These are phyloP conservation scores for Nothophaeocryptopus gaeumannii DNA, from an alignment of 2,329 filamentous ascomycete species.

Conservation along the genomic window DNA sequence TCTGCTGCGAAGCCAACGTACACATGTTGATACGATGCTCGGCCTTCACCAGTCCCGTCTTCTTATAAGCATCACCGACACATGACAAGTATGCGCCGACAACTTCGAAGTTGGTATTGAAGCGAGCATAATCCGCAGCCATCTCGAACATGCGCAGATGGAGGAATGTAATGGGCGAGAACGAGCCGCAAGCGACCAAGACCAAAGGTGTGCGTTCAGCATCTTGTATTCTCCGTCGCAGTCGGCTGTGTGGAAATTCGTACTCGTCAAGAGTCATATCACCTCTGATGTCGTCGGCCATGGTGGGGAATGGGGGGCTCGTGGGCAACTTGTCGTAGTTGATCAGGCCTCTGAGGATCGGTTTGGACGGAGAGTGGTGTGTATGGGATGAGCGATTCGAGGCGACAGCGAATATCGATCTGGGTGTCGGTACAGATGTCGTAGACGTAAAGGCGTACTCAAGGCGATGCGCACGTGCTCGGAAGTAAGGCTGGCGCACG, in stretches of 20 bases:
- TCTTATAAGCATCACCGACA: conserved; percentile 75
- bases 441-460: background rate
- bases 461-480: no score
- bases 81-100: conserved; percentile 81
- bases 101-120: conserved; percentile 76
- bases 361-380: background rate
- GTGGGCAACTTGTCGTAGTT: conserved; percentile 8
- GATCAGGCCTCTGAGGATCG: conserved; percentile 11
- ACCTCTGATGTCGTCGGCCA: conserved; percentile 26
- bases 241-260: conserved; percentile 59
- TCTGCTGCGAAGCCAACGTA: conserved; percentile 72
- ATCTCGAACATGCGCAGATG: conserved; percentile 87
- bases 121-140: conserved; percentile 74
- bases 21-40: conserved; percentile 82
- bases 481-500: no score
- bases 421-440: no score
- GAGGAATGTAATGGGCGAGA: conserved; percentile 53
- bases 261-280: conserved; percentile 49
- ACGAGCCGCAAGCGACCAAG: conserved; percentile 65
- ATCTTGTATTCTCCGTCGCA: conserved; percentile 57
- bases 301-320: conserved; percentile 9
- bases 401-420: background rate
- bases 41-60: conserved; percentile 71
- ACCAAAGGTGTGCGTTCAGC: conserved; percentile 61
- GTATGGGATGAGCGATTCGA: background rate